Conservation (phyloP, 257 asterid genomes). For the Fraxinus excelsior region DNA sequence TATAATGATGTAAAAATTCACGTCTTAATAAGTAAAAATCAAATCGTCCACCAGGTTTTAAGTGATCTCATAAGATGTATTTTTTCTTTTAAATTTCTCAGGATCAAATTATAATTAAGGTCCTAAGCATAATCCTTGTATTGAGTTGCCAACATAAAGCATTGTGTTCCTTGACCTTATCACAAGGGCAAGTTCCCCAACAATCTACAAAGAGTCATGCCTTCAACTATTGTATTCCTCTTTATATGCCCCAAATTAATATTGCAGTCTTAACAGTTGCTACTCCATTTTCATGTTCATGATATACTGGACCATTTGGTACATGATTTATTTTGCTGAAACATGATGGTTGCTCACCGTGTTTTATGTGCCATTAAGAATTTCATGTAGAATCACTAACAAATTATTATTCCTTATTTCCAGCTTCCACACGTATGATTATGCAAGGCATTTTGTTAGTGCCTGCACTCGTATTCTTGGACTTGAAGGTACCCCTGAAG, state of each 20-base stretch:
- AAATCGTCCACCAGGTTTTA: constrained; percentile 5
- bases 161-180: neutral
- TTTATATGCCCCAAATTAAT: neutral
- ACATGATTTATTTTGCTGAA: constrained; percentile 8
- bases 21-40: constrained; percentile 13
- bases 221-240: neutral
- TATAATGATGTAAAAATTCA: neutral
- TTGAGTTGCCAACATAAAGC: neutral
- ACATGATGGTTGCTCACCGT: neutral
- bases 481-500: constrained; percentile 97
- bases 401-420: constrained; percentile 35
- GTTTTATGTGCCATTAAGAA: neutral
- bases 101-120: neutral
- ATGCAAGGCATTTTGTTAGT: constrained; percentile 93
- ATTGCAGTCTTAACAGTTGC: neutral
- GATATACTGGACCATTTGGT: constrained; percentile 3
- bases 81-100: neutral
- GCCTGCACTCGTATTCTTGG: constrained; percentile 97
- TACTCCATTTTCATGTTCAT: constrained; percentile 6
- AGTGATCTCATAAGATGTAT: neutral
- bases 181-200: neutral
- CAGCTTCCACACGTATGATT: constrained; percentile 96
- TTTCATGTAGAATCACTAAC: constrained; percentile 25
- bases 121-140: neutral
- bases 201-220: neutral